Evolutionary conservation across 768 basidiomycete genomes (phyloP).

Genomic region (Hericium rajendrae): DNA sequence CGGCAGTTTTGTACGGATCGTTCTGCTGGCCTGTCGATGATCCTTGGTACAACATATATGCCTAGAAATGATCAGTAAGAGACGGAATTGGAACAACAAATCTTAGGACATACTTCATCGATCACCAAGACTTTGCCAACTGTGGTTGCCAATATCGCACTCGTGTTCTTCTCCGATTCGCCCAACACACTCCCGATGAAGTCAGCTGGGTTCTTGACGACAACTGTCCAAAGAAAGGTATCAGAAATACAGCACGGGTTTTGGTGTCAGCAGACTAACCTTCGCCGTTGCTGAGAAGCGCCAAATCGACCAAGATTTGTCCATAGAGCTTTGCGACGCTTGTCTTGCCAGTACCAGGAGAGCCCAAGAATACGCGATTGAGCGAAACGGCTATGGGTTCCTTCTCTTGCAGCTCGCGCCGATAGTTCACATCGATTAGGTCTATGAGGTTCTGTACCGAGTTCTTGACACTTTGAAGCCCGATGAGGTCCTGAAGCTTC

Average conservation of each 20-base stretch:
- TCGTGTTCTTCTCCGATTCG: slow-evolving; percentile 55
- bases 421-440: slow-evolving; percentile 43
- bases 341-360: slow-evolving; percentile 66
- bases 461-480: slow-evolving; percentile 48
- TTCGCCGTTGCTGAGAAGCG: slow-evolving; percentile 65
- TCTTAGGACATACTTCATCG: slow-evolving; percentile 40
- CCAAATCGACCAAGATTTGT: slow-evolving; percentile 47
- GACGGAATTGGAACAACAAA: not conserved
- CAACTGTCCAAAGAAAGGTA: slow-evolving; percentile 28
- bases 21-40: slow-evolving; percentile 20
- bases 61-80: slow-evolving; percentile 26
- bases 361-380: slow-evolving; percentile 58
- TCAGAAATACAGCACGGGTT: not conserved
- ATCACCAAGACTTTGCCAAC: slow-evolving; percentile 63
- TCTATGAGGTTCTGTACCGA: slow-evolving; percentile 38
- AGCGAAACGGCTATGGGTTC: slow-evolving; percentile 44
- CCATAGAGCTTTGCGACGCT: slow-evolving; percentile 62
- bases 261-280: slow-evolving; percentile 27
- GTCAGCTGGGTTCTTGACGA: slow-evolving; percentile 60
- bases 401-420: slow-evolving; percentile 48
- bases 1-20: slow-evolving; percentile 54
- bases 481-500: slow-evolving; percentile 41
- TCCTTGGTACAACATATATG: slow-evolving; percentile 57
- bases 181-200: slow-evolving; percentile 54
- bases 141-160: slow-evolving; percentile 46